Evolutionary conservation across 1,139 yeast species (phyloP).

Genomic region (Pichia sp.): DNA sequence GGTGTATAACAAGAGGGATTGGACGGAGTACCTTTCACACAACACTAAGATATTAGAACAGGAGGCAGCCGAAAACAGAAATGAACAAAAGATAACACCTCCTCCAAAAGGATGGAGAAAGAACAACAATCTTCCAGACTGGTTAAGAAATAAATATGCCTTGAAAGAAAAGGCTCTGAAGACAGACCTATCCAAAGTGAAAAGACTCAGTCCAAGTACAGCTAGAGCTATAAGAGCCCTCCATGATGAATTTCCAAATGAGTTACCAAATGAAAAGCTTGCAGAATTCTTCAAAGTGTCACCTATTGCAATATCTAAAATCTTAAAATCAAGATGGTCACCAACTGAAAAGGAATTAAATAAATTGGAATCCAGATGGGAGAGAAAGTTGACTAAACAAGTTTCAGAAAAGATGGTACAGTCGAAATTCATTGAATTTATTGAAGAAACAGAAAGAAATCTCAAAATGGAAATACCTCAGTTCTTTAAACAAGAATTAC

Average conservation of each 20-base stretch:
- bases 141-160: constrained; percentile 70
- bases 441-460: constrained; percentile 28
- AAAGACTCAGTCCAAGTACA: constrained; percentile 64
- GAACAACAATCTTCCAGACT: constrained; percentile 44
- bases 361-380: constrained; percentile 26
- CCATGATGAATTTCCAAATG: constrained; percentile 52
- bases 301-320: constrained; percentile 82
- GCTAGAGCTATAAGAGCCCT: constrained; percentile 65
- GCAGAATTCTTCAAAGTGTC: constrained; percentile 68
- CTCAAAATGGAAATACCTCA: constrained; percentile 31
- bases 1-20: constrained; percentile 30
- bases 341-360: constrained; percentile 56
- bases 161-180: constrained; percentile 46
- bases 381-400: constrained; percentile 21
- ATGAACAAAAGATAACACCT: constrained; percentile 8
- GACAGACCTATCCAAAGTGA: constrained; percentile 33
- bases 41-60: constrained; percentile 25
- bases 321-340: constrained; percentile 72
- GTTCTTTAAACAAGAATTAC: constrained; percentile 28
- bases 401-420: constrained; percentile 24
- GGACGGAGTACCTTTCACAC: constrained; percentile 25
- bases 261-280: constrained; percentile 54
- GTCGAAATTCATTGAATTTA: constrained; percentile 25
- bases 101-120: constrained; percentile 46
- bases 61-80: constrained; percentile 3